Conservation (phyloP, 805 yeast species). For the Metschnikowia rubicola region DNA sequence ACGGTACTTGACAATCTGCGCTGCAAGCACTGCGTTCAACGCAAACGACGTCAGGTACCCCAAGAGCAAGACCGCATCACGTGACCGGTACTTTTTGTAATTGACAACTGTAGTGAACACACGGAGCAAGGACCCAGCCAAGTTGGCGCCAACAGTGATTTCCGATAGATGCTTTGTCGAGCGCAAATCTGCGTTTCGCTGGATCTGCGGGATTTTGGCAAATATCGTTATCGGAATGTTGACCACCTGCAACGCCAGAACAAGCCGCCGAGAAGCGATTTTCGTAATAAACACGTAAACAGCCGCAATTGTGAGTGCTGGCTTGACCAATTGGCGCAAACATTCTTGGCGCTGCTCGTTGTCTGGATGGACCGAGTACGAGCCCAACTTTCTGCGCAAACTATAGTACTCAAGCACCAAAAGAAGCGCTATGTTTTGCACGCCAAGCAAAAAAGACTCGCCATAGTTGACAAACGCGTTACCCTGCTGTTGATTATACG, state of each 20-base stretch:
- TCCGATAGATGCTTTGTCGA: conserved; percentile 37
- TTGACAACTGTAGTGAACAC: conserved; percentile 39
- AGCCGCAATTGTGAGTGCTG: conserved; percentile 27
- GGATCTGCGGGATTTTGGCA: conserved; percentile 41
- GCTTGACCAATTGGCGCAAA: conserved; percentile 21
- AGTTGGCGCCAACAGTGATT: conserved; percentile 40
- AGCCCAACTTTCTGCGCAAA: conserved; percentile 19
- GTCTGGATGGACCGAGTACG: conserved; percentile 15
- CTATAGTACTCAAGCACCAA: conserved; percentile 35
- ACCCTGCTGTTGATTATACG: conserved; percentile 34
- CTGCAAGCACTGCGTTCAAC: conserved; percentile 34
- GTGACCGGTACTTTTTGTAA: conserved; percentile 21
- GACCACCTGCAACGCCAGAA: conserved; percentile 32
- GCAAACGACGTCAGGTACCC: conserved; percentile 36
- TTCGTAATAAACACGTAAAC: conserved; percentile 28
- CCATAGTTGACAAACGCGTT: conserved; percentile 40
- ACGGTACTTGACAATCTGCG: conserved; percentile 25
- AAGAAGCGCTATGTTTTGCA: conserved; percentile 38
- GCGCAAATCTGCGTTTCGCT: conserved; percentile 29
- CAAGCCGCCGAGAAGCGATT: conserved; percentile 27
- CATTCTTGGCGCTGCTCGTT: conserved; percentile 15
- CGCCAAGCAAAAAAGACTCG: conserved; percentile 36
- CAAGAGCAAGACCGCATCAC: conserved; percentile 35
- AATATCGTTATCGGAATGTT: conserved; percentile 37
- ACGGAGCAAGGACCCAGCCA: conserved; percentile 36